Evolutionary conservation across 169 alveolate genomes (phyloP).

Genomic region (Plasmodium relictum): DNA sequence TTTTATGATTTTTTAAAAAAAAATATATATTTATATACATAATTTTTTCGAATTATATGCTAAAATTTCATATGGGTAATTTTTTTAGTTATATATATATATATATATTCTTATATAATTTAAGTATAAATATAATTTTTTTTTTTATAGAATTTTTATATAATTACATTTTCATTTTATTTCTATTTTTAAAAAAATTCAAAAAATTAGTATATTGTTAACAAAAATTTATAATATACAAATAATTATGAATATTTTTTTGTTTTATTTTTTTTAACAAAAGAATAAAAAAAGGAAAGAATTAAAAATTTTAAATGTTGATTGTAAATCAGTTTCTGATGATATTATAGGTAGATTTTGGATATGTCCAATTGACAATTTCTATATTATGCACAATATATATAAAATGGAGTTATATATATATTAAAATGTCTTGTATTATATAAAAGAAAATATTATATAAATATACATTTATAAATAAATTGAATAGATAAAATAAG

Average conservation of each 20-base stretch:
- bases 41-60: conserved; percentile 28
- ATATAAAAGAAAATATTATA: background rate
- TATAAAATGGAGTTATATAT: background rate
- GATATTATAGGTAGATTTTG: too few species aligned
- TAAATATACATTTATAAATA: background rate
- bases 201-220: conserved; percentile 9
- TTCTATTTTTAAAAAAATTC: conserved; percentile 10
- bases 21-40: background rate
- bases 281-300: background rate
- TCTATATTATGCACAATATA: too few species aligned
- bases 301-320: too few species aligned
- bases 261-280: background rate
- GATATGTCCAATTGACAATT: too few species aligned
- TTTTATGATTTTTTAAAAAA: conserved; percentile 26
- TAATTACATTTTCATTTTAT: background rate
- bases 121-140: conserved; percentile 2
- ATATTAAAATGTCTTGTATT: background rate
- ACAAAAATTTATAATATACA: background rate
- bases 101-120: conserved; percentile 21
- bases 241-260: background rate
- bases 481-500: background rate
- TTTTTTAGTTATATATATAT: conserved; percentile 36
- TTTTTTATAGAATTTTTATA: background rate
- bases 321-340: too few species aligned
- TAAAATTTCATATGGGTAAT: background rate